These are phyloP conservation scores for Blastosporella zonata DNA, from an alignment of 1,284 basidiomycete species.

Conservation along the genomic window DNA sequence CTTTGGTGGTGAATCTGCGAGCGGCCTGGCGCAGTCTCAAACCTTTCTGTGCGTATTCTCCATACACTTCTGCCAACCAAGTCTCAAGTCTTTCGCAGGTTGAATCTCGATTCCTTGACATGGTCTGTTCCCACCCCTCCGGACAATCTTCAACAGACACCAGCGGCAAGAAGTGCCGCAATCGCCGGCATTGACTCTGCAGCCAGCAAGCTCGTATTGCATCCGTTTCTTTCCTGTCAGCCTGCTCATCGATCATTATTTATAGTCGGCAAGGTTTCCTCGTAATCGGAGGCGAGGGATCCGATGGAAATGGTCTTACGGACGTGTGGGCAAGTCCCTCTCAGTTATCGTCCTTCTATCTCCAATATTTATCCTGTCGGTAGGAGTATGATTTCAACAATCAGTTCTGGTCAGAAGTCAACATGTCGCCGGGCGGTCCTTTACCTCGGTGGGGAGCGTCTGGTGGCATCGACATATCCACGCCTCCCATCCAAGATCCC, in stretches of 20 bases:
- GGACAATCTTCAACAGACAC: slow-evolving; percentile 39
- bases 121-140: slow-evolving; percentile 62
- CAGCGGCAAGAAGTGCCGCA: slow-evolving; percentile 62
- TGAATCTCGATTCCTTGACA: slow-evolving; percentile 54
- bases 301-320: slow-evolving; percentile 46
- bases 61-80: not conserved
- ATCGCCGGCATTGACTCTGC: slow-evolving; percentile 66
- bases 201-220: slow-evolving; percentile 66
- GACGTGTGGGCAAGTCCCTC: slow-evolving; percentile 63
- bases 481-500: slow-evolving; percentile 39
- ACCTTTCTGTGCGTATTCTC: slow-evolving; percentile 59
- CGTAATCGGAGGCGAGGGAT: slow-evolving; percentile 65
- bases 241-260: slow-evolving; percentile 12
- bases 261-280: slow-evolving; percentile 65
- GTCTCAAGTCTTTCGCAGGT: slow-evolving; percentile 32
- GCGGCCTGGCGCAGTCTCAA: slow-evolving; percentile 57
- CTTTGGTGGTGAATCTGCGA: slow-evolving; percentile 71
- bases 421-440: slow-evolving; percentile 49
- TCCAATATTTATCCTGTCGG: not conserved
- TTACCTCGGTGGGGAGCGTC: slow-evolving; percentile 63
- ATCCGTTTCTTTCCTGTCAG: slow-evolving; percentile 4
- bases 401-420: slow-evolving; percentile 68
- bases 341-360: not conserved
- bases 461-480: slow-evolving; percentile 64
- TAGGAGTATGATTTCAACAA: slow-evolving; percentile 74